Conservation (phyloP, 306 rosid genomes). For the Begonia peltatifolia region DNA sequence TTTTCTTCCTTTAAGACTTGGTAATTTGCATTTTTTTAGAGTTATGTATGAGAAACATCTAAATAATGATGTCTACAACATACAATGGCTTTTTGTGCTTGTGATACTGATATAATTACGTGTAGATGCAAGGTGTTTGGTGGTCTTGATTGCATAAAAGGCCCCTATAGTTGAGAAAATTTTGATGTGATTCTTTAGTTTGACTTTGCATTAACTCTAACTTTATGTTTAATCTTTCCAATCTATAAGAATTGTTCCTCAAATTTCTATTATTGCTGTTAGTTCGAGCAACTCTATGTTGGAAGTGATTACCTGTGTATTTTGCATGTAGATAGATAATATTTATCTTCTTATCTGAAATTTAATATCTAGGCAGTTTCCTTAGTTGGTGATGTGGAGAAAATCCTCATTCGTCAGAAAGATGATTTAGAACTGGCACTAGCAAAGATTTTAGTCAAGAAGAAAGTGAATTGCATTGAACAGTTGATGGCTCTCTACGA, state of each 20-base stretch:
- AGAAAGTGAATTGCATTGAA: conserved; percentile 36
- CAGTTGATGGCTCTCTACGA: conserved; percentile 40
- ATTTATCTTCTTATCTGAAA: conserved; percentile 2
- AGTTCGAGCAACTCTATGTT: not conserved
- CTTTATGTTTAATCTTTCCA: too few relatives aligned
- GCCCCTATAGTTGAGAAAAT: too few relatives aligned
- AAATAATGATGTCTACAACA: too few relatives aligned
- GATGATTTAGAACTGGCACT: conserved; percentile 38
- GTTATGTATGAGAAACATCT: not conserved
- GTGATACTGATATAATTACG: too few relatives aligned
- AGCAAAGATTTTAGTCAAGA: conserved; percentile 34
- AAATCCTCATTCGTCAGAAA: conserved; percentile 42
- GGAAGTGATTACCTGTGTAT: not conserved
- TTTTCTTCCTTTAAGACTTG: not conserved
- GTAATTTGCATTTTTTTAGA: not conserved
- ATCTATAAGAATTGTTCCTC: too few relatives aligned
- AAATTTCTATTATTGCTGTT: too few relatives aligned
- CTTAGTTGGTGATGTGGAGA: conserved; percentile 63
- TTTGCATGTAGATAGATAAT: not conserved
- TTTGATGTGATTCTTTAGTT: too few relatives aligned
- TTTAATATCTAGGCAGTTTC: conserved; percentile 31
- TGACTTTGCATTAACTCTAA: too few relatives aligned
- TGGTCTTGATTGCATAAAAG: too few relatives aligned
- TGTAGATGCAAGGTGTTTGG: too few relatives aligned
- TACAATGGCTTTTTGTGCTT: too few relatives aligned